Percentiles rank a stretch among this genome's conserved stretches.
Conservation (phyloP, 2,329 filamentous ascomycete species). For the Cladosporium sp. region DNA sequence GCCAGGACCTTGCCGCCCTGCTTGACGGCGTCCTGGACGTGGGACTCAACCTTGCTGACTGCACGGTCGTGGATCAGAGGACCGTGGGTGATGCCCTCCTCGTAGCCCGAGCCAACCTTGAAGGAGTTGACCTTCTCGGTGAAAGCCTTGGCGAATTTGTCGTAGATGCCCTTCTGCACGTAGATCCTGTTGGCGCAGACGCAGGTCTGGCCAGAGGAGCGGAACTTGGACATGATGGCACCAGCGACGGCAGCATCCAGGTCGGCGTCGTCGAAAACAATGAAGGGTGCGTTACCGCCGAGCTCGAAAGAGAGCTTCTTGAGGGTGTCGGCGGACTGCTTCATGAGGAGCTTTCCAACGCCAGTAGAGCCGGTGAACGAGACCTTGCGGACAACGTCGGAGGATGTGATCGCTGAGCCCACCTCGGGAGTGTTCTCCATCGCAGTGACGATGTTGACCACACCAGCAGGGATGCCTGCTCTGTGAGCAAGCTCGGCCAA, state of each 20-base stretch:
- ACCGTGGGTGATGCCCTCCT: constrained; percentile 67
- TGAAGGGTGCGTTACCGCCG: constrained; percentile 91
- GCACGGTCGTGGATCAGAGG: constrained; percentile 83
- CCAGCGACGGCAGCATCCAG: constrained; percentile 78
- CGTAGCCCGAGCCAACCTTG: constrained; percentile 71
- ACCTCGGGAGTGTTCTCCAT: constrained; percentile 74
- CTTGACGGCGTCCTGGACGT: constrained; percentile 71
- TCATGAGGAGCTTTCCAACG: constrained; percentile 75
- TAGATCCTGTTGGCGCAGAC: constrained; percentile 75
- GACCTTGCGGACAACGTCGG: constrained; percentile 75
- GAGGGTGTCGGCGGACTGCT: constrained; percentile 74
- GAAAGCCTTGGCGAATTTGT: constrained; percentile 64
- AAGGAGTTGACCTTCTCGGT: constrained; percentile 68
- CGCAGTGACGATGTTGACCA: constrained; percentile 83
- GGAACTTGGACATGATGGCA: constrained; percentile 84
- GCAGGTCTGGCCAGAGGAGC: constrained; percentile 91
- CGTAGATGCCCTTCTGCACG: constrained; percentile 72
- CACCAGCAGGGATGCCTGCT: constrained; percentile 83
- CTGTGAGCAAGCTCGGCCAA: constrained; percentile 80
- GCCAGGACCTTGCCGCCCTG: constrained; percentile 72
- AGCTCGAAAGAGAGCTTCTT: constrained; percentile 90
- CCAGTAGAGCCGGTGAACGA: constrained; percentile 80
- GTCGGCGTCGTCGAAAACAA: constrained; percentile 91
- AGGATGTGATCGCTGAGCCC: constrained; percentile 70
- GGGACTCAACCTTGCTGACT: constrained; percentile 69